Percentiles rank a stretch among this genome's conserved stretches.
Evolutionary conservation across 2,329 filamentous ascomycete species (phyloP).

Genomic region (Botryotinia narcissicola): DNA sequence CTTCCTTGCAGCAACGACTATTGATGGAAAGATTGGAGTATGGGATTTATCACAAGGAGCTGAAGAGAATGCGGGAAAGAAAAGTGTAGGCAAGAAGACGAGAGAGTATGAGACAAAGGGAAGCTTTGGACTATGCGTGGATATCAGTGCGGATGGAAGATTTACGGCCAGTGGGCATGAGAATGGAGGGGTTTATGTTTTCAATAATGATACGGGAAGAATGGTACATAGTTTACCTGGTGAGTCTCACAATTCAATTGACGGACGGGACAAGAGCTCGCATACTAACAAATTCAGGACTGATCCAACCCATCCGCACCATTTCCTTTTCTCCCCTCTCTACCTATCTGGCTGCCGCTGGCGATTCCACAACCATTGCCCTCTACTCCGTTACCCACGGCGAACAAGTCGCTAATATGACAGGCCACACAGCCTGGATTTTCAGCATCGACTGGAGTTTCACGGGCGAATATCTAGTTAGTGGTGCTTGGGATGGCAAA

Average conservation of each 20-base stretch:
- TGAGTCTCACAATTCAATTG: conserved; percentile 40
- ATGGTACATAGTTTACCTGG: conserved; percentile 82
- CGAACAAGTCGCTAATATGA: conserved; percentile 84
- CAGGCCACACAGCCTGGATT: conserved; percentile 81
- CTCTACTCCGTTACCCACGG: conserved; percentile 91
- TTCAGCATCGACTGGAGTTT: conserved; percentile 90
- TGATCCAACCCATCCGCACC: conserved; percentile 81
- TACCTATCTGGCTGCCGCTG: conserved; percentile 82
- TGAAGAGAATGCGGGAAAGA: conserved; percentile 54
- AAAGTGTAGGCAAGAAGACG: conserved; percentile 56
- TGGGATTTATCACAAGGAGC: conserved; percentile 58
- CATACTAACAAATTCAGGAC: conserved; percentile 50
- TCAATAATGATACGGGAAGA: conserved; percentile 85
- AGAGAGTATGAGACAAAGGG: conserved; percentile 88
- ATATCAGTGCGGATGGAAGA: conserved; percentile 74
- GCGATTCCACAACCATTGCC: conserved; percentile 83
- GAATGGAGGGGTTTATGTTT: conserved; percentile 88
- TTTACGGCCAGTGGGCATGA: conserved; percentile 92
- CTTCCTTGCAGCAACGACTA: conserved; percentile 82
- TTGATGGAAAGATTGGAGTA: conserved; percentile 84
- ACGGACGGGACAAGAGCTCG: background rate
- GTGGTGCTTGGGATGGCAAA: conserved; percentile 87
- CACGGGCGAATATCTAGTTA: conserved; percentile 87
- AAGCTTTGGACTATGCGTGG: conserved; percentile 86
- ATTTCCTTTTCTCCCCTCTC: conserved; percentile 86